phyloP scores from a whole-genome alignment of 495 filamentous ascomycete genomes.

The Aspergillus kassunensis region DNA sequence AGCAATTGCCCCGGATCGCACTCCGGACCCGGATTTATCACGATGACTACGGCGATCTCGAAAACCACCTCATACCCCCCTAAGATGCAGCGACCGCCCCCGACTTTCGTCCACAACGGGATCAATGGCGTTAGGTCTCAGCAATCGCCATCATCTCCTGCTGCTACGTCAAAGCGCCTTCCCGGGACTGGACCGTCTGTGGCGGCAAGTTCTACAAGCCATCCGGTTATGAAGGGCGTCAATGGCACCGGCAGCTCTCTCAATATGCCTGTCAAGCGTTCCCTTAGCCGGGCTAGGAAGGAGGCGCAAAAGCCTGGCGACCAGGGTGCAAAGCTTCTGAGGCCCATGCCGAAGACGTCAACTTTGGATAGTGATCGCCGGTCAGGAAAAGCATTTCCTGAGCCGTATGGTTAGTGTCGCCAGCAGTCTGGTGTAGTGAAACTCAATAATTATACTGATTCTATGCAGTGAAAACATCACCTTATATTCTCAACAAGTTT shows the following conservation, averaged over 20 bases:
- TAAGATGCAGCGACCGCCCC: conserved; percentile 72
- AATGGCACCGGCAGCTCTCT: conserved; percentile 44
- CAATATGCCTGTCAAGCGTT: conserved; percentile 35
- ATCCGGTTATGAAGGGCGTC: conserved; percentile 23
- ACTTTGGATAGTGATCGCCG: conserved; percentile 33
- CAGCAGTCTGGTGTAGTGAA: neutral
- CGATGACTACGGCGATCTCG: conserved; percentile 53
- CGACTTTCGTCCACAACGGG: conserved; percentile 59
- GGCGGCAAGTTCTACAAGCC: conserved; percentile 23
- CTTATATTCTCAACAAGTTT: conserved; percentile 81
- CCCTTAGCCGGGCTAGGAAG: conserved; percentile 50
- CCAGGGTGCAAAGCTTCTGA: conserved; percentile 26
- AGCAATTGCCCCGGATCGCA: conserved; percentile 15
- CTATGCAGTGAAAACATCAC: conserved; percentile 57
- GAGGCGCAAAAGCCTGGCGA: conserved; percentile 48
- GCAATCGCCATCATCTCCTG: conserved; percentile 64
- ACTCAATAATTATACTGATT: conserved; percentile 9
- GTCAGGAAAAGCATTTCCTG: conserved; percentile 37
- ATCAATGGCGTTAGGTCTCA: conserved; percentile 60
- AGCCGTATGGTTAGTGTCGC: conserved; percentile 45
- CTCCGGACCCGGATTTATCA: conserved; percentile 22
- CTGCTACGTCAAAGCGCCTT: conserved; percentile 59
- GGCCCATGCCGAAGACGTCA: conserved; percentile 30
- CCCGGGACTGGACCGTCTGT: conserved; percentile 43
- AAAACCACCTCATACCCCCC: conserved; percentile 54